Percentiles rank a stretch among this genome's conserved stretches.
Conservation (phyloP, 2,329 filamentous ascomycete species). For the Monosporascus sp. region DNA sequence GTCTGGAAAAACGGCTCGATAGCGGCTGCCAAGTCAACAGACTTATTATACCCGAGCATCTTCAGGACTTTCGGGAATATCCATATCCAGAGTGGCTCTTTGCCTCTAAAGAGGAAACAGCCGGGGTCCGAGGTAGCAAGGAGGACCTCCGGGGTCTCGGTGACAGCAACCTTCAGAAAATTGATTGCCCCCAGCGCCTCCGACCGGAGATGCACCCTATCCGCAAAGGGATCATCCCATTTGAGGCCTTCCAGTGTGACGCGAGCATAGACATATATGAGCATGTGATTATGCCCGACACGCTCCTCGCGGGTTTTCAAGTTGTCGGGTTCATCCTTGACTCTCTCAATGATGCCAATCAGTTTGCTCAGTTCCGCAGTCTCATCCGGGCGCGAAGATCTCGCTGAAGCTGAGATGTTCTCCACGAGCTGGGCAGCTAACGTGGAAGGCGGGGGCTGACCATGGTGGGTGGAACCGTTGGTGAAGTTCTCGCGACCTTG, state of each 20-base stretch:
- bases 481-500: slow-evolving; percentile 17
- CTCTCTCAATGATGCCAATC: slow-evolving; percentile 48
- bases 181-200: slow-evolving; percentile 69
- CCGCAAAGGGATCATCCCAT: slow-evolving; percentile 63
- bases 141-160: slow-evolving; percentile 68
- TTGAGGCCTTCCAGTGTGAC: slow-evolving; percentile 68
- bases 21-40: slow-evolving; percentile 39
- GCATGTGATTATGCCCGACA: slow-evolving; percentile 72
- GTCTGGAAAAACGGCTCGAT: slow-evolving; percentile 50
- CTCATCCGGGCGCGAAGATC: slow-evolving; percentile 57
- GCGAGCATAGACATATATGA: slow-evolving; percentile 78
- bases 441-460: slow-evolving; percentile 63
- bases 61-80: slow-evolving; percentile 53
- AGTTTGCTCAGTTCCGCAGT: slow-evolving; percentile 72
- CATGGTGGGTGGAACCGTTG: slow-evolving; percentile 15
- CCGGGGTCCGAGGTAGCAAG: slow-evolving; percentile 36
- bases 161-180: slow-evolving; percentile 69
- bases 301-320: slow-evolving; percentile 62
- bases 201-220: slow-evolving; percentile 45
- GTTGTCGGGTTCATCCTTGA: slow-evolving; percentile 44
- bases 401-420: slow-evolving; percentile 63
- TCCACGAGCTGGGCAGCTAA: slow-evolving; percentile 83
- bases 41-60: slow-evolving; percentile 49
- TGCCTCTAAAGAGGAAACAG: slow-evolving; percentile 45
- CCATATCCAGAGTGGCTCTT: slow-evolving; percentile 62